Evolutionary conservation across 306 rosid genomes (phyloP).

Genomic region (Quercus suber): DNA sequence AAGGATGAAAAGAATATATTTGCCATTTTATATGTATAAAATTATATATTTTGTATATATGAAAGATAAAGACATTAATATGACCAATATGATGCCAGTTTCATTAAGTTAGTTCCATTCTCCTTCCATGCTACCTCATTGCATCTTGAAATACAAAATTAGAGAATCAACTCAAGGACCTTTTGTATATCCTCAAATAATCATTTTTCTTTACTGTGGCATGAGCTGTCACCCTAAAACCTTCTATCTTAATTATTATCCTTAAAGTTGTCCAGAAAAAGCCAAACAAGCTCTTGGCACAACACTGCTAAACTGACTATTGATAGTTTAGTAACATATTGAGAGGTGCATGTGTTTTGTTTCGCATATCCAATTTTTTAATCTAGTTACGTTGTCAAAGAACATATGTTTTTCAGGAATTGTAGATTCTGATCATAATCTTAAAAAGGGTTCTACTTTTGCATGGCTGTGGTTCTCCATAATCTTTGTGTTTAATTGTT

Average conservation of each 20-base stretch:
- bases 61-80: background rate
- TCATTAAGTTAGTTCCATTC: background rate
- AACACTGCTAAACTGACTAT: background rate
- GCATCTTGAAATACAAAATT: background rate
- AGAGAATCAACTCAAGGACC: background rate
- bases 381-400: background rate
- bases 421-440: background rate
- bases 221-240: background rate
- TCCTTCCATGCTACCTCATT: background rate
- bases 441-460: background rate
- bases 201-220: background rate
- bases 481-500: background rate
- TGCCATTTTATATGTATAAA: too few relatives aligned
- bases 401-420: background rate
- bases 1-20: too few relatives aligned
- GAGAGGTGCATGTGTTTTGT: background rate
- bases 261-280: background rate
- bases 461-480: background rate
- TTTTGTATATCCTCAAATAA: background rate
- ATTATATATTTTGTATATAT: background rate
- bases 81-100: background rate
- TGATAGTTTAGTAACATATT: background rate
- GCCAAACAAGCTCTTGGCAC: background rate
- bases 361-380: background rate
- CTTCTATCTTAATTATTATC: background rate